These are phyloP conservation scores for Anthoceros angustus DNA, from an alignment of 225 moss, liverwort and hornwort genomes.

Conservation along the genomic window DNA sequence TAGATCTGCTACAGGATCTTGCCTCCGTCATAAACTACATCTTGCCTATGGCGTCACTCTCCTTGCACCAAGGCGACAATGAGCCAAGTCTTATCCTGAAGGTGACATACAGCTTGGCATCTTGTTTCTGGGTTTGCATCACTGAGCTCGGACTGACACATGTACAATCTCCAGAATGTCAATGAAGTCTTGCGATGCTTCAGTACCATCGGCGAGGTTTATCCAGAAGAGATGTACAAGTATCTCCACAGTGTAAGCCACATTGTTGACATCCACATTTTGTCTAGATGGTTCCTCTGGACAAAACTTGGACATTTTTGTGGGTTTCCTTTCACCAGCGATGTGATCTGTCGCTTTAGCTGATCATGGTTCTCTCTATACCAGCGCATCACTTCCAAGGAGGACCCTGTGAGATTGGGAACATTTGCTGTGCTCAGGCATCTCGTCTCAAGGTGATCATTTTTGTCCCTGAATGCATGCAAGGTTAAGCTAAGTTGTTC, in stretches of 20 bases:
- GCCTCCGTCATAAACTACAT: constrained; percentile 58
- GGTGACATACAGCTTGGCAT: constrained; percentile 24
- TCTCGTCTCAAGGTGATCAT: constrained; percentile 59
- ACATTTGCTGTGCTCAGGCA: constrained; percentile 85
- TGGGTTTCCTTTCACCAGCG: neutral
- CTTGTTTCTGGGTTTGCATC: neutral
- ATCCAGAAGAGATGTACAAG: constrained; percentile 58
- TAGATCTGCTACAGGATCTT: constrained; percentile 38
- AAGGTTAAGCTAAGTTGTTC: neutral
- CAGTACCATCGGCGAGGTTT: constrained; percentile 54
- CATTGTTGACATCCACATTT: constrained; percentile 8
- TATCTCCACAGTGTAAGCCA: constrained; percentile 42
- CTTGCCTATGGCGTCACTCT: constrained; percentile 77
- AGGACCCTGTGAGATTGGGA: constrained; percentile 75
- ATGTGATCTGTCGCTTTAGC: neutral
- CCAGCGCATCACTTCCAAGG: constrained; percentile 63
- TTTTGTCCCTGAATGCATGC: constrained; percentile 6
- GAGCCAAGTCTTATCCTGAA: constrained; percentile 75
- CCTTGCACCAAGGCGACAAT: constrained; percentile 55
- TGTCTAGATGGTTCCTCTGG: constrained; percentile 4
- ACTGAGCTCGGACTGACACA: neutral
- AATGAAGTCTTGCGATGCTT: constrained; percentile 94
- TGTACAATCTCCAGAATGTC: constrained; percentile 35
- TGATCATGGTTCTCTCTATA: constrained; percentile 8
- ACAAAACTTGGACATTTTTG: too few species aligned